Evolutionary conservation across 2,329 filamentous ascomycete species (phyloP).

Genomic region (Fusarium nurragi): DNA sequence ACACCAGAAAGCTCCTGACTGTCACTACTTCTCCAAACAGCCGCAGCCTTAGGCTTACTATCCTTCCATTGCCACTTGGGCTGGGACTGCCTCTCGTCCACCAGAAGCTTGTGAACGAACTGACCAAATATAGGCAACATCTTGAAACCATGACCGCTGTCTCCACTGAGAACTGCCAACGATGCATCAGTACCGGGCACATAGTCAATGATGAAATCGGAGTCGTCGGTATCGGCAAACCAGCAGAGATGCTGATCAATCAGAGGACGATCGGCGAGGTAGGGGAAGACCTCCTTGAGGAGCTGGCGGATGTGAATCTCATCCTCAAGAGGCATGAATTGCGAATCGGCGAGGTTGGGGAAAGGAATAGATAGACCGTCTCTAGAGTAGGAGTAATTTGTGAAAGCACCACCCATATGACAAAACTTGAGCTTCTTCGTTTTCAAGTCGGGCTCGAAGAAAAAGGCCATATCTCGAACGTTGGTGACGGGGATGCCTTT

Average conservation of each 20-base stretch:
- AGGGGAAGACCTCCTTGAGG: slow-evolving; percentile 13
- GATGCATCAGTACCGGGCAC: slow-evolving; percentile 20
- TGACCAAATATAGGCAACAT: slow-evolving; percentile 29
- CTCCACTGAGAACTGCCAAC: slow-evolving; percentile 14
- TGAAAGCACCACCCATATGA: slow-evolving; percentile 29
- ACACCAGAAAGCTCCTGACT: slow-evolving; percentile 27
- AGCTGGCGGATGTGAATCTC: slow-evolving; percentile 20
- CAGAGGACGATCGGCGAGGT: slow-evolving; percentile 3
- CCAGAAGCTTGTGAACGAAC: slow-evolving; percentile 19
- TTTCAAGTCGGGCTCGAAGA: slow-evolving; percentile 19
- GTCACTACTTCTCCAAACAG: slow-evolving; percentile 27
- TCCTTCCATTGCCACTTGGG: slow-evolving; percentile 32
- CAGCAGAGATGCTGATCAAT: slow-evolving; percentile 29
- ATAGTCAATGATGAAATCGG: slow-evolving; percentile 31
- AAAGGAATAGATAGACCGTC: slow-evolving; percentile 22
- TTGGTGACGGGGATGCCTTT: slow-evolving; percentile 28
- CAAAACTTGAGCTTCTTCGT: slow-evolving; percentile 34
- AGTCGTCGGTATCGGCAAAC: slow-evolving; percentile 31
- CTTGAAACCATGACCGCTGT: slow-evolving; percentile 24
- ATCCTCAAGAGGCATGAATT: slow-evolving; percentile 32
- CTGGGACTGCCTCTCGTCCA: slow-evolving; percentile 12
- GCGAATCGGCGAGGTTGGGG: neutral
- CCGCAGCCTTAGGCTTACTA: slow-evolving; percentile 16
- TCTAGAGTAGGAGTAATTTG: slow-evolving; percentile 27
- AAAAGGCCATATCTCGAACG: slow-evolving; percentile 26